These are phyloP conservation scores for Cryphonectria naterciae DNA, from an alignment of 2,329 filamentous ascomycete genomes.

Conservation along the genomic window DNA sequence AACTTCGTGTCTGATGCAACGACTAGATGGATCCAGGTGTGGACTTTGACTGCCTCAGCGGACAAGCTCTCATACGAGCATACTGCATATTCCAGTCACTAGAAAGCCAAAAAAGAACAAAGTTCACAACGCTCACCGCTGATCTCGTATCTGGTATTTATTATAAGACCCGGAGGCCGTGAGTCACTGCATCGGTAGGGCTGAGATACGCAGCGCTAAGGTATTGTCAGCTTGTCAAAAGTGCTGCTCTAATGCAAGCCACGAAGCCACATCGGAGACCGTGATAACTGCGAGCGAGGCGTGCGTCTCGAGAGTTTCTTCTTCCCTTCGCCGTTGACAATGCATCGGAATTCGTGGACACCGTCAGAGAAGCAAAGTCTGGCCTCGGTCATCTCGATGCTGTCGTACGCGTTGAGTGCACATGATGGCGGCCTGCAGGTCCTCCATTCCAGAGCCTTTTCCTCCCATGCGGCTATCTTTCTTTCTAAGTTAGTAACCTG, in stretches of 20 bases:
- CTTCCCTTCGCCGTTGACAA: not conserved
- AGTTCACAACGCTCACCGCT: not conserved
- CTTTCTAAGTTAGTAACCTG: not conserved
- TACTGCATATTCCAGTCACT: not conserved
- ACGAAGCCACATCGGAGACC: not conserved
- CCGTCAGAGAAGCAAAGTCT: not conserved
- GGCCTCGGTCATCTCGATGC: not conserved
- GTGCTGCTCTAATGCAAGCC: not conserved
- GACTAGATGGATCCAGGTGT: not conserved
- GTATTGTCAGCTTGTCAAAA: not conserved
- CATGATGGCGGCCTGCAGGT: not conserved
- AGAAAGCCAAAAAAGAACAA: not conserved
- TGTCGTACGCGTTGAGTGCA: conserved; percentile 5
- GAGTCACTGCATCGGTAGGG: not conserved
- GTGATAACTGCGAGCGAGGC: not conserved
- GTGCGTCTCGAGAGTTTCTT: not conserved
- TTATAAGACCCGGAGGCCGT: not conserved
- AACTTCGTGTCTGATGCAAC: not conserved
- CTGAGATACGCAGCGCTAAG: not conserved
- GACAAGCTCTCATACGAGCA: not conserved
- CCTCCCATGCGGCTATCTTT: not conserved
- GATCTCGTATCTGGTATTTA: not conserved
- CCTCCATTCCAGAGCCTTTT: not conserved
- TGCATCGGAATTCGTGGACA: not conserved
- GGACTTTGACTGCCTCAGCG: not conserved